Evolutionary conservation across 371 early-diverging fungal genomes (phyloP), one percentile per base, ranked within the genome.

Genomic region (Mortierella sp.): DNA sequence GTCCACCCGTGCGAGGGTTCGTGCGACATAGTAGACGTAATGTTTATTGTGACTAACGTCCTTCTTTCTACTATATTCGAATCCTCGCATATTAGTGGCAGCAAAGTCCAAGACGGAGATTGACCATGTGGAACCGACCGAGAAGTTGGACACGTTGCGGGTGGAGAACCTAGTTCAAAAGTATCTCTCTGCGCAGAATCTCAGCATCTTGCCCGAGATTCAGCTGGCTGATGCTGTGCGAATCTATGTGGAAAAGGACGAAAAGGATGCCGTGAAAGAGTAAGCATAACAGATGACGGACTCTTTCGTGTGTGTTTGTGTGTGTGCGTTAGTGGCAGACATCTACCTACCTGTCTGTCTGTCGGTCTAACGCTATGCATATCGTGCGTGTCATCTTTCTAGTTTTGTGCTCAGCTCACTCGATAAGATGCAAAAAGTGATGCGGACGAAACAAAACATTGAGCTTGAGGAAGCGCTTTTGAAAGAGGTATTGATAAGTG

Each of bases 181-280:
- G 70, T 90, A 91, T 67, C 86, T 97, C 8, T 86, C 89, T 13
- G 89, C 90, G 16, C 87, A 91, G 10, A 91, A 90, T 41, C 88
- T 96, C 68, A 87, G 89, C 16, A 87, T 97, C 66, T 79, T 97
- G 19, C 92, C 96, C 2, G 97, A 96, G 67, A 87, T 92, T 43
- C 93, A 93, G 66, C 88, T 98, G 22, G 92, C 90, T 11, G 93
- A 96, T 55, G 94, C 97, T 19, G 91, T 97, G 4, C 86, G 90
- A 13, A 71, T 88, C 50, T 94, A 93, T 88, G 96, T 98, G 11
- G 95, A 96, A 53, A 98, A 98, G 86, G 95, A 95, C 68, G 98
- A 98, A 69, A 92, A 90, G 65, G 94, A 94, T 31, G 95, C 95
- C 0, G 93, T 96, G 53, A 80, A 87, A 40, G 87, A 88, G 84